Conservation (phyloP, 805 yeast genomes). For the Ogataea ganodermae region DNA sequence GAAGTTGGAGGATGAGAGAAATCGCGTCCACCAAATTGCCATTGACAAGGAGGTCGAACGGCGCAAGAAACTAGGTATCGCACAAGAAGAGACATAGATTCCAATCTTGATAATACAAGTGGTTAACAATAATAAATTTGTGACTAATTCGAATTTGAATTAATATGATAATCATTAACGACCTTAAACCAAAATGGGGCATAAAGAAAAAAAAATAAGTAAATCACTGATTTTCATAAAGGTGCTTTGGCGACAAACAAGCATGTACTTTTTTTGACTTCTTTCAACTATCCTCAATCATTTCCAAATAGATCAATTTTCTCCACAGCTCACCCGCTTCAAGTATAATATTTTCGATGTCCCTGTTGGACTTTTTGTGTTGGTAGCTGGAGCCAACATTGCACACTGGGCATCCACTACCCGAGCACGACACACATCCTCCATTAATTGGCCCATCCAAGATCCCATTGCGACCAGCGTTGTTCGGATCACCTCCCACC, state of each 20-base stretch:
- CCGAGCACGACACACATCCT: slow-evolving; percentile 13
- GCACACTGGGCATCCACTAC: slow-evolving; percentile 13
- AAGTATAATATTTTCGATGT: slow-evolving; percentile 69
- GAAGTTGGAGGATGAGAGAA: slow-evolving; percentile 24
- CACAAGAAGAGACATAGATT: slow-evolving; percentile 3
- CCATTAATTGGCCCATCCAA: slow-evolving; percentile 8
- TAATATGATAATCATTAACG: not conserved
- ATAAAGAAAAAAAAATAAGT: not conserved
- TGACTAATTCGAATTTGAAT: not conserved
- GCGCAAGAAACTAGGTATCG: slow-evolving; percentile 24
- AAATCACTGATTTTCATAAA: not conserved
- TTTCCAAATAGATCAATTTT: slow-evolving; percentile 70
- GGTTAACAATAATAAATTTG: not conserved
- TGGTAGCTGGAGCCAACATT: slow-evolving; percentile 13
- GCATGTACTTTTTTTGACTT: not conserved
- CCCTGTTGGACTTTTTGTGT: slow-evolving; percentile 38
- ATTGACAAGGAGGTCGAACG: slow-evolving; percentile 33
- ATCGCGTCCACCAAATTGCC: slow-evolving; percentile 26
- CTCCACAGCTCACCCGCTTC: slow-evolving; percentile 91
- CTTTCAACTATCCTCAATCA: slow-evolving; percentile 42
- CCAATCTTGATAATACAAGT: not conserved
- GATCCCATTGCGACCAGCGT: not conserved
- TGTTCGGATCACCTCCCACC: slow-evolving; percentile 25
- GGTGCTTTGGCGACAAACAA: not conserved
- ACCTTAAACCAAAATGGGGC: not conserved